These are phyloP conservation scores for Macrocybe gigantea DNA, from an alignment of 768 basidiomycete species.

Conservation along the genomic window DNA sequence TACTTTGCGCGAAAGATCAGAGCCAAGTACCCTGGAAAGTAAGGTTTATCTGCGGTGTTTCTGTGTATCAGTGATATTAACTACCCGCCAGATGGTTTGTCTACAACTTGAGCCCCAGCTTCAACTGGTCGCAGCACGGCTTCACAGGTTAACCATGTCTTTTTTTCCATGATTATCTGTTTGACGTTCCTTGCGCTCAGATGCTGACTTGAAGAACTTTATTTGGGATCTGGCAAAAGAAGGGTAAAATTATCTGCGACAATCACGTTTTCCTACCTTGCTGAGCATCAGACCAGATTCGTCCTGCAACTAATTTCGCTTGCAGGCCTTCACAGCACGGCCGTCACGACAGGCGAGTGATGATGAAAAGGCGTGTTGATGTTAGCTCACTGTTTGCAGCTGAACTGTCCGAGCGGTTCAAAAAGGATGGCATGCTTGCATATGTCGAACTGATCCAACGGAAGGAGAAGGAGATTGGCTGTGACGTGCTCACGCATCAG, in stretches of 20 bases:
- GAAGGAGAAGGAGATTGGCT: conserved; percentile 84
- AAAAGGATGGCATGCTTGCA: conserved; percentile 88
- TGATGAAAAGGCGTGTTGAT: not conserved
- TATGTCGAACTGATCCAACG: conserved; percentile 86
- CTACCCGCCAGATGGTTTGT: conserved; percentile 63
- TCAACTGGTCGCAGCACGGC: conserved; percentile 86
- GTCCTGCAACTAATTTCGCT: conserved; percentile 87
- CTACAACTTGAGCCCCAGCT: conserved; percentile 91
- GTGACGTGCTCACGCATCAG: conserved; percentile 90
- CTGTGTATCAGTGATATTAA: not conserved
- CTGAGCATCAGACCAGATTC: conserved; percentile 44
- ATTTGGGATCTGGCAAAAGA: conserved; percentile 89
- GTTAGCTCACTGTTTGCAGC: conserved; percentile 30
- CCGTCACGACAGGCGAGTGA: conserved; percentile 62
- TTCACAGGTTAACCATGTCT: conserved; percentile 47
- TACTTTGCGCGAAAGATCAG: conserved; percentile 74
- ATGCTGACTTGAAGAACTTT: conserved; percentile 75
- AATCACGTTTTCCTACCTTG: conserved; percentile 1
- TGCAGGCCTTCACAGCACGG: conserved; percentile 84
- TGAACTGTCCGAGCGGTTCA: conserved; percentile 74
- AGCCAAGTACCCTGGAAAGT: conserved; percentile 70
- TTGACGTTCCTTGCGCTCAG: conserved; percentile 23
- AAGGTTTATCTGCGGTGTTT: conserved; percentile 10
- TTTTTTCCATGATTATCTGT: conserved; percentile 2
- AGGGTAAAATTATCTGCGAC: conserved; percentile 41